Evolutionary conservation across 2,329 filamentous ascomycete genomes (phyloP).

Genomic region (Neospermospora avenae): DNA sequence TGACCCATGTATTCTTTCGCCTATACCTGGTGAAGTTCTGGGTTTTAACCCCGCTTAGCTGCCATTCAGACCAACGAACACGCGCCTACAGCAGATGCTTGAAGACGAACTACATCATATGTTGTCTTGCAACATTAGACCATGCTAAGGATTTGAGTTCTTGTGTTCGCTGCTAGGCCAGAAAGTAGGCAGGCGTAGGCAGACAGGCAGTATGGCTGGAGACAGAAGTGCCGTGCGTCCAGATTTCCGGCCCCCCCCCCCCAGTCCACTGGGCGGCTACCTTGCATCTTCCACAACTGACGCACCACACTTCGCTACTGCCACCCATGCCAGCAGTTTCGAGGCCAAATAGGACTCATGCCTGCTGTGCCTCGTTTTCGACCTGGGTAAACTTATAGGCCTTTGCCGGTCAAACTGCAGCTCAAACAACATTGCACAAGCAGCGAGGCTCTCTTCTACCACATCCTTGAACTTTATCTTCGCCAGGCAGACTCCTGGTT

Average conservation of each 20-base stretch:
- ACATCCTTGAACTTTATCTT: slow-evolving; percentile 14
- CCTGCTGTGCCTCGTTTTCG: slow-evolving; percentile 22
- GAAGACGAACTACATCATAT: background rate
- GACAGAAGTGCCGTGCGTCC: slow-evolving; percentile 9
- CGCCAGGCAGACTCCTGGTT: slow-evolving; percentile 20
- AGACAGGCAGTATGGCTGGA: background rate
- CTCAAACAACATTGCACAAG: slow-evolving; percentile 14
- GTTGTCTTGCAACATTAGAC: background rate
- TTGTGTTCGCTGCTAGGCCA: background rate
- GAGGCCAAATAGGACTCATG: slow-evolving; percentile 20
- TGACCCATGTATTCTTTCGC: slow-evolving; percentile 8
- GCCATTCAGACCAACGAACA: slow-evolving; percentile 3
- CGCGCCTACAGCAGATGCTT: slow-evolving; percentile 18
- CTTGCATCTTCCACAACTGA: slow-evolving; percentile 11
- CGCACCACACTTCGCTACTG: slow-evolving; percentile 19
- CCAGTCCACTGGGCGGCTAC: slow-evolving; percentile 7
- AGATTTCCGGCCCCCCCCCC: background rate
- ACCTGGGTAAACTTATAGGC: slow-evolving; percentile 25
- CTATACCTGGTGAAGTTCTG: background rate
- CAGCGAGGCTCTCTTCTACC: slow-evolving; percentile 20
- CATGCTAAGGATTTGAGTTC: background rate
- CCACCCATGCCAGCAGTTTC: slow-evolving; percentile 17
- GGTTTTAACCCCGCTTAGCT: background rate
- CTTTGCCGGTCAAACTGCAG: slow-evolving; percentile 11
- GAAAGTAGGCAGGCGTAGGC: background rate